phyloP scores from a whole-genome alignment of 306 rosid genomes.

The Quercus mongolica region DNA sequence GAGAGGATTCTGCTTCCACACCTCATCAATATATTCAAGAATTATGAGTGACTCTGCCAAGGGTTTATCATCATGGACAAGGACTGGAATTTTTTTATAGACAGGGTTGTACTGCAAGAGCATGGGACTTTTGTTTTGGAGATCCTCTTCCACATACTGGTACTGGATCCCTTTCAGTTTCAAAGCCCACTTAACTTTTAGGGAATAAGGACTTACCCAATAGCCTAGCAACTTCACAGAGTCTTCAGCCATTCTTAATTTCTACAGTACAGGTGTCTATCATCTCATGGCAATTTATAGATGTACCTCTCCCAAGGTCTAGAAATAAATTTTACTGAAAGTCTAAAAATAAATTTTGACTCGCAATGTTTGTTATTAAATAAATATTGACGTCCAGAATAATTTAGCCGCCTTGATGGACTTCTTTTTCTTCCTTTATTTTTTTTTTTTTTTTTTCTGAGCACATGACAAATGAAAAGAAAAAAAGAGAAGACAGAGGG shows the following conservation, averaged over 20 bases:
- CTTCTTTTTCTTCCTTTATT: no score
- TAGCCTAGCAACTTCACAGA: conserved; percentile 29
- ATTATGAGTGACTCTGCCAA: conserved; percentile 41
- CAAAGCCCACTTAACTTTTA: conserved; percentile 41
- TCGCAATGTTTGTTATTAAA: no score
- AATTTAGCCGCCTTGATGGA: no score
- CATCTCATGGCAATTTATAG: not conserved
- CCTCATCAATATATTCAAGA: conserved; percentile 44
- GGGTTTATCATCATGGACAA: conserved; percentile 43
- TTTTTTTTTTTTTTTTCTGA: no score
- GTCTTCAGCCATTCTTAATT: conserved; percentile 27
- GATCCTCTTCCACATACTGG: conserved; percentile 40
- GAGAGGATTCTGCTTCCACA: conserved; percentile 43
- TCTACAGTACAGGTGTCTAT: not conserved
- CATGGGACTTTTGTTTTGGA: conserved; percentile 34
- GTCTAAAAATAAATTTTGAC: no score
- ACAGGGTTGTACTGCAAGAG: conserved; percentile 44
- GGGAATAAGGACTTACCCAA: conserved; percentile 37
- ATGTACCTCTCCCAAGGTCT: no score
- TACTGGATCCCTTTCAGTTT: conserved; percentile 35
- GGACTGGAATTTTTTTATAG: conserved; percentile 37
- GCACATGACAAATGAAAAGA: no score
- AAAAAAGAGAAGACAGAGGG: no score
- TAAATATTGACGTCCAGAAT: no score
- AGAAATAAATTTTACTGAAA: no score